Conservation (phyloP, 2,329 filamentous ascomycete species). For the Fusarium palustre region DNA sequence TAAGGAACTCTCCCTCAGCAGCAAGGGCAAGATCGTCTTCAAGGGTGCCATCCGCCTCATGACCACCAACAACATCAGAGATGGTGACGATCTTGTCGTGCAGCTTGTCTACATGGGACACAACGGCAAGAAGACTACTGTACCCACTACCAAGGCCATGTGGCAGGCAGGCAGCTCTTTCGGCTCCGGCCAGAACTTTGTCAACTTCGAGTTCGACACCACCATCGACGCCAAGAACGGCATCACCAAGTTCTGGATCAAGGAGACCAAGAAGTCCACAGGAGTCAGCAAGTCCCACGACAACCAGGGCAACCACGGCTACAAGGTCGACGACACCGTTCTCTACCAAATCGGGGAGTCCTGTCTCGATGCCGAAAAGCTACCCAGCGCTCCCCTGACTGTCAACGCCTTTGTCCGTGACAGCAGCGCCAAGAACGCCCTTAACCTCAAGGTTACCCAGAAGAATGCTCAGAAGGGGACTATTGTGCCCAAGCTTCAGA, state of each 20-base stretch:
- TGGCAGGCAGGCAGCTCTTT: slow-evolving; percentile 28
- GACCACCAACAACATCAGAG: slow-evolving; percentile 26
- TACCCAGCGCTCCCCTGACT: background rate
- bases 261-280: slow-evolving; percentile 42
- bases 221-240: slow-evolving; percentile 41
- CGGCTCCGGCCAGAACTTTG: slow-evolving; percentile 46
- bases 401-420: slow-evolving; percentile 24
- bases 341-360: slow-evolving; percentile 46
- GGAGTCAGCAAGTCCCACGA: slow-evolving; percentile 43
- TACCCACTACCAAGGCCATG: background rate
- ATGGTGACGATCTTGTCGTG: slow-evolving; percentile 41
- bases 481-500: slow-evolving; percentile 6
- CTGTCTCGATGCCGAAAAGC: slow-evolving; percentile 26
- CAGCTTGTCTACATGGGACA: slow-evolving; percentile 34
- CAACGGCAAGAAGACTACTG: slow-evolving; percentile 14
- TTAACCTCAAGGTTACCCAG: slow-evolving; percentile 7
- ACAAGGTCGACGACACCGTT: slow-evolving; percentile 46
- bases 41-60: slow-evolving; percentile 46
- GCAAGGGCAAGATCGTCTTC: slow-evolving; percentile 42
- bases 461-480: slow-evolving; percentile 9
- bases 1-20: slow-evolving; percentile 44
- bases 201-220: slow-evolving; percentile 49
- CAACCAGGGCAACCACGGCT: slow-evolving; percentile 41
- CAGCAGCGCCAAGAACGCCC: slow-evolving; percentile 4
- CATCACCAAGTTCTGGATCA: slow-evolving; percentile 50